phyloP scores from a whole-genome alignment of 108 stramenopile species.

The Stephanodiscus triporus region DNA sequence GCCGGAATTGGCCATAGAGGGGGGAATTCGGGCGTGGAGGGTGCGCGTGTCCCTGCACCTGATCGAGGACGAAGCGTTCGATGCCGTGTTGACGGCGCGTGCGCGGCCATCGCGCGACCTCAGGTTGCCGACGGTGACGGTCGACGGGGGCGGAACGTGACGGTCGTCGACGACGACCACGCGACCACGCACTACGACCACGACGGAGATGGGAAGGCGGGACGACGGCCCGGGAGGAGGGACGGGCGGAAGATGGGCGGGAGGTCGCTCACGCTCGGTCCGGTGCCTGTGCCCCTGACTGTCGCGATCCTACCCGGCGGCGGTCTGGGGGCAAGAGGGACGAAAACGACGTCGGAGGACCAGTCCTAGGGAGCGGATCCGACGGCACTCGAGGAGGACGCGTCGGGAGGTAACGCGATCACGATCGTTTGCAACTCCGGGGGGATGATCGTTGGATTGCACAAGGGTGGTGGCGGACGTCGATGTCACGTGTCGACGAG shows the following conservation, averaged over 20 bases:
- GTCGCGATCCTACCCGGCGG: slow-evolving; percentile 36
- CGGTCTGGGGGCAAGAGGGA: not conserved
- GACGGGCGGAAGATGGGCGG: slow-evolving; percentile 24
- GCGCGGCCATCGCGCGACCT: slow-evolving; percentile 78
- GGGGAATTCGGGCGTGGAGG: slow-evolving; percentile 62
- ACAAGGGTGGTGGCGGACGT: slow-evolving; percentile 46
- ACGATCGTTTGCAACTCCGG: slow-evolving; percentile 44
- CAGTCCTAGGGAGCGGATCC: slow-evolving; percentile 41
- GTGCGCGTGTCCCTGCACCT: slow-evolving; percentile 58
- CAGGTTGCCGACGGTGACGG: slow-evolving; percentile 56
- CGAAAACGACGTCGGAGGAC: not conserved
- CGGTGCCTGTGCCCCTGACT: slow-evolving; percentile 37
- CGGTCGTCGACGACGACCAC: slow-evolving; percentile 29
- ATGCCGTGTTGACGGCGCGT: slow-evolving; percentile 61
- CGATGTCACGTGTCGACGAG: slow-evolving; percentile 24
- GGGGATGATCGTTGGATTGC: slow-evolving; percentile 34
- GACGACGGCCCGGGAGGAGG: not conserved
- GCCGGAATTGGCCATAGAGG: slow-evolving; percentile 32
- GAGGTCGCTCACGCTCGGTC: slow-evolving; percentile 38
- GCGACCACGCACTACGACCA: too few species aligned
- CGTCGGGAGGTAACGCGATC: slow-evolving; percentile 31
- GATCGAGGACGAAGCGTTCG: slow-evolving; percentile 58
- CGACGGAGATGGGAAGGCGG: not conserved
- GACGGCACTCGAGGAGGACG: slow-evolving; percentile 45
- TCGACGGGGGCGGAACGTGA: slow-evolving; percentile 28